These are phyloP conservation scores for Neurospora sp. DNA, from an alignment of 495 filamentous ascomycete genomes.

Conservation along the genomic window DNA sequence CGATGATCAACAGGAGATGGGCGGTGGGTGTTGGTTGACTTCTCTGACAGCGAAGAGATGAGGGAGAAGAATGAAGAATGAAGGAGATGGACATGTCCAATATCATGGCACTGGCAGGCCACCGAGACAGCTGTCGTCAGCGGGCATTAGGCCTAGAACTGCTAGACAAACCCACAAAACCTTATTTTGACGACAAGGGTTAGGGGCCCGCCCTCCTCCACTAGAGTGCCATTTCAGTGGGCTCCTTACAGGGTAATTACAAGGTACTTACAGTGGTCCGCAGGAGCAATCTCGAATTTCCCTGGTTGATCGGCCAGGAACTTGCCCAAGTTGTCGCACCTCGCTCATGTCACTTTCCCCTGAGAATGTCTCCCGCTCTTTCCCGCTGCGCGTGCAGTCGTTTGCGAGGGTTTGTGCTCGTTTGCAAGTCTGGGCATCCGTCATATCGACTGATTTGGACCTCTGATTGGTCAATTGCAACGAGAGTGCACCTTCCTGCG, in stretches of 20 bases:
- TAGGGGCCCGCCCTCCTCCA: not conserved
- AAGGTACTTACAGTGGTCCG: not conserved
- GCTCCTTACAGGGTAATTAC: not conserved
- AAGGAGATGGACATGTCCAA: not conserved
- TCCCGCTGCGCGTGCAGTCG: not conserved
- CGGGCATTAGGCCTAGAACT: not conserved
- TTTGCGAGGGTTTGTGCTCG: not conserved
- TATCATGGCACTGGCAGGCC: not conserved
- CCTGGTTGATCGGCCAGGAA: not conserved
- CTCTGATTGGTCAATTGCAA: not conserved
- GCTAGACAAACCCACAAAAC: not conserved
- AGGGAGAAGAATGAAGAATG: too few relatives aligned
- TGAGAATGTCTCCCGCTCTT: not conserved
- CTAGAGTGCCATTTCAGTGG: not conserved
- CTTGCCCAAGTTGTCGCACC: not conserved
- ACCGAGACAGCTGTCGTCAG: not conserved
- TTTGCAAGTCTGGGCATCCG: not conserved
- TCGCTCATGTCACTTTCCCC: not conserved
- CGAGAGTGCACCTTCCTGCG: not conserved
- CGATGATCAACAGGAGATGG: not conserved
- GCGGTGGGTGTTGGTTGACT: not conserved
- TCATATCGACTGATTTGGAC: not conserved
- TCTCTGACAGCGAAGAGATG: too few relatives aligned
- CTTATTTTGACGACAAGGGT: not conserved
- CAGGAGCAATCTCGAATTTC: not conserved